A percentile compares a stretch with the other conserved stretches of the same genome.
phyloP scores from a whole-genome alignment of 1,284 basidiomycete species.

The Cutaneotrichosporon arboriforme region DNA sequence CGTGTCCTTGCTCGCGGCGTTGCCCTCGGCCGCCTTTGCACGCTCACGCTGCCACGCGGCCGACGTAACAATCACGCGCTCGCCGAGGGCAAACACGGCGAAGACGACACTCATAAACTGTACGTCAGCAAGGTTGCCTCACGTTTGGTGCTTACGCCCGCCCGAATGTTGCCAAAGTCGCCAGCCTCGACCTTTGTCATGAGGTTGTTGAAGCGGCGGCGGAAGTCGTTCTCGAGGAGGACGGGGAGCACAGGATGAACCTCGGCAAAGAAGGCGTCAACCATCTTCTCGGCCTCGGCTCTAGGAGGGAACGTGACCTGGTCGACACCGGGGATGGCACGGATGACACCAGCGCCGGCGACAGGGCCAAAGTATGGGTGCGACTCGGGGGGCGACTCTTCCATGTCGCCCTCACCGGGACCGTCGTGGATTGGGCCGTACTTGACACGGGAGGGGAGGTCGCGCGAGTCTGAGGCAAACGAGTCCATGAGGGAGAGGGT shows the following conservation, averaged over 20 bases:
- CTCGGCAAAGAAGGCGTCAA: conserved; percentile 74
- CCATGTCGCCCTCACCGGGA: neutral
- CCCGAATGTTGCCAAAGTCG: conserved; percentile 15
- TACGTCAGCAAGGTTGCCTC: conserved; percentile 51
- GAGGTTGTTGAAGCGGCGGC: conserved; percentile 61
- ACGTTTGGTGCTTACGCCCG: conserved; percentile 11
- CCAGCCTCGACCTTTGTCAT: conserved; percentile 57
- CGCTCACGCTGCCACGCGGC: conserved; percentile 56
- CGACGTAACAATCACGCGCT: conserved; percentile 53
- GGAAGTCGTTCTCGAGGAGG: conserved; percentile 72
- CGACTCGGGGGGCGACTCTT: conserved; percentile 10
- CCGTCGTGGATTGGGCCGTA: conserved; percentile 11
- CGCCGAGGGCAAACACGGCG: conserved; percentile 73
- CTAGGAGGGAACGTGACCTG: conserved; percentile 80
- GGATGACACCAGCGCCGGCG: conserved; percentile 78
- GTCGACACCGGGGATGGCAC: conserved; percentile 71
- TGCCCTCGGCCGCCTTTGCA: conserved; percentile 53
- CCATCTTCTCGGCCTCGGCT: conserved; percentile 76
- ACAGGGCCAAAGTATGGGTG: conserved; percentile 75
- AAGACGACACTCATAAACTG: conserved; percentile 82
- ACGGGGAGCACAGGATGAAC: conserved; percentile 80
- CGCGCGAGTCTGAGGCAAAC: conserved; percentile 51
- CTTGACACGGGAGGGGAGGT: conserved; percentile 12
- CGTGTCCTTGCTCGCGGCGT: conserved; percentile 19
- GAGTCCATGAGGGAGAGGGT: conserved; percentile 86